Base-by-base conservation (phyloP, 1,284 basidiomycete species). In the Trichosporon faecale region DNA sequence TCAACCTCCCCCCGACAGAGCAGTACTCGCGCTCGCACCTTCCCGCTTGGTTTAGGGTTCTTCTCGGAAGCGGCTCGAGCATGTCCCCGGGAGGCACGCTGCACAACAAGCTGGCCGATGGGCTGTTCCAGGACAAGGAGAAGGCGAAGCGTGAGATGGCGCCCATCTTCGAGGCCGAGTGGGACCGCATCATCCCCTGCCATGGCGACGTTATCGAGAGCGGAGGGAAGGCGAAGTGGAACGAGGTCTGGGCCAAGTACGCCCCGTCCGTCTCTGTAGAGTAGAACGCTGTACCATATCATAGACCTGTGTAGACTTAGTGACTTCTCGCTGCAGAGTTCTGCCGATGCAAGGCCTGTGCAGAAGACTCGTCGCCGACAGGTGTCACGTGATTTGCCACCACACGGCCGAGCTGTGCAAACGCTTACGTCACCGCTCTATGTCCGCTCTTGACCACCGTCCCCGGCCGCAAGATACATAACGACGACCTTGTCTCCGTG, bases 121-220 rank as follows among this genome's bases (percentile, higher is more conserved):
- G 79, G 8, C 79, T 88, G 1, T 87, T 87, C 2, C 84, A 83
- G 57, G 87, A 92, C 77, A 89, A 89, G 78, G 87, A 85, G 91
- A 65, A 77, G 29, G 64, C 78, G 3, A 75, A 76, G 66, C 73
- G 72, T 55, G 76, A 83, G 67, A 63, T 83, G 9, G 65, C 70
- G 40, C 78, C 81, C 7, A 79, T 83, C 73, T 67, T 72, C 23
- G 73, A 75, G 2, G 79, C 78, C n/a, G 90, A 95, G 76, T 95
- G 94, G 80, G 88, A 92, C 33, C 86, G 91, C 60, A 91, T 98
- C 78, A 94, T 98, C 70, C 93, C 93, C 63, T 96, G 94, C 78
- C 95, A 98, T 81, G 95, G 81, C 18, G 91, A 94, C 75, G 91
- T 94, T 21, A 91, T 95, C 69, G 92, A 94, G 81, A 87, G 84